Evolutionary conservation across 1,139 yeast species (phyloP).

Genomic region (Scheffersomyces lignicola): DNA sequence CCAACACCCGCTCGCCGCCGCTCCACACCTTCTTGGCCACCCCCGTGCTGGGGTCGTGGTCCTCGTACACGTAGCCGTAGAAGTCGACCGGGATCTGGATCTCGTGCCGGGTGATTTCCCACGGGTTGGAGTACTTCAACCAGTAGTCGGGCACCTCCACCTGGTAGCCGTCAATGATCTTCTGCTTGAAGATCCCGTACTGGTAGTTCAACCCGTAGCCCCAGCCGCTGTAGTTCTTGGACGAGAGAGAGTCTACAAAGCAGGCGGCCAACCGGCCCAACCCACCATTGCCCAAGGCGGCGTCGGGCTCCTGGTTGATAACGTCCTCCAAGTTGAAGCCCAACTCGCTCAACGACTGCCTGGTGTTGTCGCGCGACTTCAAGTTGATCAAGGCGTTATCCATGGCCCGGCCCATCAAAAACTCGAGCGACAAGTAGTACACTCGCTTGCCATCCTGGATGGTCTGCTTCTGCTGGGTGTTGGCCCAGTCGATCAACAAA

Average conservation of each 20-base stretch:
- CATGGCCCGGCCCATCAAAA: constrained; percentile 92
- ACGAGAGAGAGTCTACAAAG: constrained; percentile 84
- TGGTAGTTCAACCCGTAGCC: constrained; percentile 94
- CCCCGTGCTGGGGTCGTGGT: constrained; percentile 52
- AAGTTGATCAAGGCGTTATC: constrained; percentile 91
- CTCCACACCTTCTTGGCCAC: constrained; percentile 66
- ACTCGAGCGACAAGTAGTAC: constrained; percentile 85
- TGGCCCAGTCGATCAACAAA: constrained; percentile 84
- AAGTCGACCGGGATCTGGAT: constrained; percentile 92
- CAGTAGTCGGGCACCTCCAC: constrained; percentile 94
- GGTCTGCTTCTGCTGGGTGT: constrained; percentile 89
- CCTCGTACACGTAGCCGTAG: constrained; percentile 76
- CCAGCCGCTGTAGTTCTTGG: constrained; percentile 92
- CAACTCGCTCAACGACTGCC: constrained; percentile 62
- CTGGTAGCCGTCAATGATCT: constrained; percentile 88
- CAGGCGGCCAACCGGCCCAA: constrained; percentile 94
- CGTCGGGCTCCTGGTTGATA: constrained; percentile 85
- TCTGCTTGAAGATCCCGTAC: constrained; percentile 91
- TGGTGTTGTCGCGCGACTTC: constrained; percentile 50
- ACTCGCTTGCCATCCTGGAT: constrained; percentile 82
- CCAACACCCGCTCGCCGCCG: constrained; percentile 87
- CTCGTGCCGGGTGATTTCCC: constrained; percentile 89
- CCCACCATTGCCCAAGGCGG: constrained; percentile 95
- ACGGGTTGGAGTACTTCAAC: constrained; percentile 84
- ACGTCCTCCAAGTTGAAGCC: constrained; percentile 91